A percentile compares a stretch with the other conserved stretches of the same genome.
These are phyloP conservation scores for Calonectria montana DNA, from an alignment of 2,329 filamentous ascomycete species.

Conservation along the genomic window DNA sequence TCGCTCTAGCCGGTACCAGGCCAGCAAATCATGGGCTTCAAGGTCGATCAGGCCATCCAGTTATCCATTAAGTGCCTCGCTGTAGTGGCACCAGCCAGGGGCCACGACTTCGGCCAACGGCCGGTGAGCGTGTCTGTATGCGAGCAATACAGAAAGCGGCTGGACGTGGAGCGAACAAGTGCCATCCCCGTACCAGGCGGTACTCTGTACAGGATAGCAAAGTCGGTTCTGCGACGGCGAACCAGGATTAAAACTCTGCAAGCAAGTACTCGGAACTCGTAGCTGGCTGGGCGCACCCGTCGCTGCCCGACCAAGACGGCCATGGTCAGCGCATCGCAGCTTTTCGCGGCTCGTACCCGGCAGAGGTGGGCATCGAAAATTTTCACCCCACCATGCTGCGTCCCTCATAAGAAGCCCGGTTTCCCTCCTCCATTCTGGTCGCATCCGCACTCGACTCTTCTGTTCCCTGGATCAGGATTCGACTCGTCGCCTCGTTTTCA, in stretches of 20 bases:
- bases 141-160: not conserved
- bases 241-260: constrained; percentile 1
- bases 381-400: constrained; percentile 40
- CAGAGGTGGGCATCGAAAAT: constrained; percentile 39
- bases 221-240: not conserved
- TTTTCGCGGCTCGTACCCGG: constrained; percentile 28
- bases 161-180: not conserved
- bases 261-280: constrained; percentile 15
- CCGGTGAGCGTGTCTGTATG: not conserved
- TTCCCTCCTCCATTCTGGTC: constrained; percentile 35
- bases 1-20: constrained; percentile 19
- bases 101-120: not conserved
- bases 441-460: constrained; percentile 26
- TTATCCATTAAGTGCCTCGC: not conserved
- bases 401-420: constrained; percentile 35
- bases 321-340: constrained; percentile 32
- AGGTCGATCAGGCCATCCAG: not conserved
- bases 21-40: constrained; percentile 12
- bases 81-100: not conserved
- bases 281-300: constrained; percentile 19
- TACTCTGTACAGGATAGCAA: constrained; percentile 2
- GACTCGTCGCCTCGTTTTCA: constrained; percentile 30
- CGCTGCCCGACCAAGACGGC: constrained; percentile 35
- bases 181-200: not conserved
- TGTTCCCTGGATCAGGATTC: constrained; percentile 20